Percentiles rank a stretch among this genome's conserved stretches.
Evolutionary conservation across 805 yeast genomes (phyloP).

Genomic region (Saccharomyces paradoxus): DNA sequence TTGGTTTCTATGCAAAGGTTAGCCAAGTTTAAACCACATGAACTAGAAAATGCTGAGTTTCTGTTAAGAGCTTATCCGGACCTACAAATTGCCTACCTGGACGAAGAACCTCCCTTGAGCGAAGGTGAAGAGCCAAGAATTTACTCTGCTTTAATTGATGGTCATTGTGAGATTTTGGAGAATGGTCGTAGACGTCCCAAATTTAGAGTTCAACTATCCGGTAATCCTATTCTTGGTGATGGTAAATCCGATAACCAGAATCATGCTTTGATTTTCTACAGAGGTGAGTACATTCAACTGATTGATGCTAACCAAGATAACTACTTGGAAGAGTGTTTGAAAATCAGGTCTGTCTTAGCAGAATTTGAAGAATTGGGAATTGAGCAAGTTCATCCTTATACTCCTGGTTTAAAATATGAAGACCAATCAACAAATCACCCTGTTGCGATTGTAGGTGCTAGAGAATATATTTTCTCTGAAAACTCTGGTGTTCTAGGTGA

Average conservation of each 20-base stretch:
- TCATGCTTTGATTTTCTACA: constrained; percentile 71
- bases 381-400: constrained; percentile 44
- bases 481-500: constrained; percentile 89
- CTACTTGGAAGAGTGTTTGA: constrained; percentile 86
- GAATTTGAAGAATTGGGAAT: constrained; percentile 77
- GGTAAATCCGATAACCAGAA: constrained; percentile 95
- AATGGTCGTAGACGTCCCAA: constrained; percentile 69
- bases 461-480: constrained; percentile 91
- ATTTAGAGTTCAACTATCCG: constrained; percentile 69
- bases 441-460: constrained; percentile 90
- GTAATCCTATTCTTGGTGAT: constrained; percentile 82
- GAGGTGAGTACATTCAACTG: constrained; percentile 92
- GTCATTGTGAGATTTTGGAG: constrained; percentile 63
- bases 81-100: constrained; percentile 83
- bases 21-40: constrained; percentile 61
- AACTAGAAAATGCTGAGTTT: constrained; percentile 71
- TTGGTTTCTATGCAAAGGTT: constrained; percentile 83
- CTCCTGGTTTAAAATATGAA: constrained; percentile 46
- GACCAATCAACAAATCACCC: constrained; percentile 59
- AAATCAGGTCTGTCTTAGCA: constrained; percentile 76
- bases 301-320: constrained; percentile 96
- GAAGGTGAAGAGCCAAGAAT: constrained; percentile 64
- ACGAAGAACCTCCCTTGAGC: constrained; percentile 75
- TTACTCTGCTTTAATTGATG: constrained; percentile 72
- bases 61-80: constrained; percentile 78